phyloP scores from a whole-genome alignment of 2,329 filamentous ascomycete genomes.

The Fonsecaea monophora region DNA sequence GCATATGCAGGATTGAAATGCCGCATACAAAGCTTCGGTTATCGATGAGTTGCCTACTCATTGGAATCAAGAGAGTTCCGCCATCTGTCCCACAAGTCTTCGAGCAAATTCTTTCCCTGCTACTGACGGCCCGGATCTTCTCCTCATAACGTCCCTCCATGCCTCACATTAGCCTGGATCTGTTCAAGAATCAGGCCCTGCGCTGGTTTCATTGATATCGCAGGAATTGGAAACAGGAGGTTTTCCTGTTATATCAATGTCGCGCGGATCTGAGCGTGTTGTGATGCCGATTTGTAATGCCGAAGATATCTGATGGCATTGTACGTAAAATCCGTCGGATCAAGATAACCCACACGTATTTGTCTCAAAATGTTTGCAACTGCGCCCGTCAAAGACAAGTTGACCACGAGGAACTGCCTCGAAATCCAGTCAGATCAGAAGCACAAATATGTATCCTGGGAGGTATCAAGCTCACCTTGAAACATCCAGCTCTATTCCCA shows the following conservation, averaged over 20 bases:
- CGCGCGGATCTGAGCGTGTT: background rate
- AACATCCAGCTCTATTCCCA: background rate
- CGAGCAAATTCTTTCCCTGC: background rate
- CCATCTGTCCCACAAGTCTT: background rate
- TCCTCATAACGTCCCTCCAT: background rate
- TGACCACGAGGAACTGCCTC: background rate
- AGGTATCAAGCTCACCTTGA: slow-evolving; percentile 4
- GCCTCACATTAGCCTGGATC: background rate
- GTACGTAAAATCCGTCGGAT: slow-evolving; percentile 29
- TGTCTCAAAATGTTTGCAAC: slow-evolving; percentile 6
- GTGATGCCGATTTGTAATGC: slow-evolving; percentile 6
- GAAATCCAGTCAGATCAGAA: background rate
- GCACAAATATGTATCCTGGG: background rate
- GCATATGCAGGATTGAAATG: background rate
- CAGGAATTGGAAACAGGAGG: background rate
- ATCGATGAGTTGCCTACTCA: background rate
- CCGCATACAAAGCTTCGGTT: background rate
- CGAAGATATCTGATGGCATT: slow-evolving; percentile 9
- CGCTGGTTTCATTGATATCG: background rate
- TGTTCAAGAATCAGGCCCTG: background rate
- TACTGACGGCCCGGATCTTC: background rate
- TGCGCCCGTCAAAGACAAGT: slow-evolving; percentile 14
- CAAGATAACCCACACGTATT: slow-evolving; percentile 9
- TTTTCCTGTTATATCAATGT: background rate
- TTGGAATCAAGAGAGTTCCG: background rate